Conservation (phyloP, 116 monocot species). For the Trichopus zeylanicus region DNA sequence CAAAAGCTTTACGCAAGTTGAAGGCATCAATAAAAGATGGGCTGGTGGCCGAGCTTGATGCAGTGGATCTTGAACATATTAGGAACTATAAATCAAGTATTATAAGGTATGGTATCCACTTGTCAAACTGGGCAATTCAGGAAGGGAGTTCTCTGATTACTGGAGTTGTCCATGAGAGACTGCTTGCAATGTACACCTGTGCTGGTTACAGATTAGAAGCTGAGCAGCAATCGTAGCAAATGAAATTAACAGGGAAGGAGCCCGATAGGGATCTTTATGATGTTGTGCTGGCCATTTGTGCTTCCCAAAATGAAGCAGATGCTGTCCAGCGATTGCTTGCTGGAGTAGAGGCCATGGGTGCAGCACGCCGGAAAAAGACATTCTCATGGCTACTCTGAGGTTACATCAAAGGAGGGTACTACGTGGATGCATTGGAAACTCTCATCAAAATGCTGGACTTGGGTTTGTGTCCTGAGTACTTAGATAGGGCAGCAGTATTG, state of each 20-base stretch:
- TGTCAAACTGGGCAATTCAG: constrained; percentile 67
- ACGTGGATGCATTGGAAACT: constrained; percentile 59
- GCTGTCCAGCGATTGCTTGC: constrained; percentile 56
- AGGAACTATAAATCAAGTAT: constrained; percentile 57
- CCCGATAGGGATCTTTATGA: constrained; percentile 69
- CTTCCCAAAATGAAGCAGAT: constrained; percentile 71
- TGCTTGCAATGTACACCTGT: constrained; percentile 77
- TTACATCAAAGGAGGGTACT: constrained; percentile 81
- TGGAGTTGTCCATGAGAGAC: constrained; percentile 61
- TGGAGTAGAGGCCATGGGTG: constrained; percentile 32
- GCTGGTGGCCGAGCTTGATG: constrained; percentile 32
- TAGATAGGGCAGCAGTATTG: constrained; percentile 68
- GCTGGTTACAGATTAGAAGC: constrained; percentile 74
- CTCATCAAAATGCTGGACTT: constrained; percentile 58
- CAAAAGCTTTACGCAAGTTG: constrained; percentile 60
- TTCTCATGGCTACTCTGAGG: constrained; percentile 80
- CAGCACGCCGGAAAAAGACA: constrained; percentile 39
- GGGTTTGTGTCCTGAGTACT: constrained; percentile 62
- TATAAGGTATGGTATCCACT: constrained; percentile 27
- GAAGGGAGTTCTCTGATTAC: constrained; percentile 35
- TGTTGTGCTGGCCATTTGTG: constrained; percentile 76
- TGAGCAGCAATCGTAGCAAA: constrained; percentile 64
- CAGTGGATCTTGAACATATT: constrained; percentile 20
- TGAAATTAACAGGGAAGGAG: constrained; percentile 64
- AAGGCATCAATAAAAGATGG: constrained; percentile 38